Percentiles rank a stretch among this genome's conserved stretches.
Evolutionary conservation across 1,284 basidiomycete genomes (phyloP).

Genomic region (Apiotrichum sp.): DNA sequence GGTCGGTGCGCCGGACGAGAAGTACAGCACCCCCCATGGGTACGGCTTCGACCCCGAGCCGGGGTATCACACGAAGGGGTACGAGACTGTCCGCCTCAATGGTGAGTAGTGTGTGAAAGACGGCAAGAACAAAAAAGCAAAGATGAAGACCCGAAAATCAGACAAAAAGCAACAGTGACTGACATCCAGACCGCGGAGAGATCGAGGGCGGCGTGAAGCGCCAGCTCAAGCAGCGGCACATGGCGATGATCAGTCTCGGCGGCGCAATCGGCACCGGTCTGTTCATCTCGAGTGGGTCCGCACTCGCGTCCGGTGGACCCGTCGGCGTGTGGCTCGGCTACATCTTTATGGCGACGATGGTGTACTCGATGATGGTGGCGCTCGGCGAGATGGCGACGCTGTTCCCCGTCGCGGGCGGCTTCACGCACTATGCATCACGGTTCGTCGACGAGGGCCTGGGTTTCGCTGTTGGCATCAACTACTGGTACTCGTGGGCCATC

Average conservation of each 20-base stretch:
- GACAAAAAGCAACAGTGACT: too few relatives aligned
- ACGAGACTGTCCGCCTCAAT: too few relatives aligned
- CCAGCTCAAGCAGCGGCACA: slow-evolving; percentile 41
- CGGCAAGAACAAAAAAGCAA: too few relatives aligned
- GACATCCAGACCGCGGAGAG: slow-evolving; percentile 4
- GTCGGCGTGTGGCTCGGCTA: background rate
- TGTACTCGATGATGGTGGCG: slow-evolving; percentile 14
- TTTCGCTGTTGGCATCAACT: slow-evolving; percentile 25
- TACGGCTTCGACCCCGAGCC: too few relatives aligned
- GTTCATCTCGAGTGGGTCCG: background rate
- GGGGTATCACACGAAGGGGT: too few relatives aligned
- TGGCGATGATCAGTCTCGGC: slow-evolving; percentile 44
- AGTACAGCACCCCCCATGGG: too few relatives aligned
- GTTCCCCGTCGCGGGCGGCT: slow-evolving; percentile 54
- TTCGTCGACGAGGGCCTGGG: slow-evolving; percentile 34
- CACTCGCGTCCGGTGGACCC: background rate
- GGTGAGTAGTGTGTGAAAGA: too few relatives aligned
- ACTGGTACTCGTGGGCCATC: slow-evolving; percentile 22
- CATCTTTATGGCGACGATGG: background rate
- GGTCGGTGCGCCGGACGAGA: too few relatives aligned
- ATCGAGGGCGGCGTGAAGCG: slow-evolving; percentile 32
- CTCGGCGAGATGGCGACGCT: slow-evolving; percentile 24
- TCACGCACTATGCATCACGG: slow-evolving; percentile 59
- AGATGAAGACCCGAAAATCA: background rate
- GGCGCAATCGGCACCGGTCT: slow-evolving; percentile 1